Conservation (phyloP, 805 yeast species). For the Wickerhamomyces ciferrii region DNA sequence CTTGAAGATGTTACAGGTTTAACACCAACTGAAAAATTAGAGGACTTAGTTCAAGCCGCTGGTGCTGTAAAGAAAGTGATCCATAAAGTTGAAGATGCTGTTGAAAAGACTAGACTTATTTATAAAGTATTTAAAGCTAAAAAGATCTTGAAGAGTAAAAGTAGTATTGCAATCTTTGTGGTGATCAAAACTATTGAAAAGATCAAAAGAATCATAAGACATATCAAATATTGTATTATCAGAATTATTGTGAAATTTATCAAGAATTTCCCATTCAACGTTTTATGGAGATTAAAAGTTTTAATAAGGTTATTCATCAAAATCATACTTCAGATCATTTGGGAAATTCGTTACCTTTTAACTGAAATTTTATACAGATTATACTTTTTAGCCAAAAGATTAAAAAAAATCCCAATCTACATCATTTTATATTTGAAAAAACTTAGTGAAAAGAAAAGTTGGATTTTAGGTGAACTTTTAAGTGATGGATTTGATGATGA, state of each 20-base stretch:
- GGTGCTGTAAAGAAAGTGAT: not conserved
- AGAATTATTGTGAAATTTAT: not conserved
- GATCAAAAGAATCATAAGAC: not conserved
- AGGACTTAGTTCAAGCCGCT: constrained; percentile 1
- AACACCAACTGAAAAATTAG: not conserved
- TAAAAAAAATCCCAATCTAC: not conserved
- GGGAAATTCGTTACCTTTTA: constrained; percentile 1
- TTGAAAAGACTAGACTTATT: not conserved
- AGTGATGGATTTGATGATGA: not conserved
- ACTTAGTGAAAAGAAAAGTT: not conserved
- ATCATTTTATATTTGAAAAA: not conserved
- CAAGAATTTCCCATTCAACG: not conserved
- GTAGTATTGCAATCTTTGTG: not conserved
- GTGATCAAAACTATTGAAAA: constrained; percentile 1
- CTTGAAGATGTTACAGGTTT: not conserved
- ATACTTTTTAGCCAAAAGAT: not conserved
- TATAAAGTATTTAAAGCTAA: not conserved
- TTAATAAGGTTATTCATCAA: not conserved
- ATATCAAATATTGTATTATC: constrained; percentile 1
- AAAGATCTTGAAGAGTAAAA: not conserved
- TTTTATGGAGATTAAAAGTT: not conserved
- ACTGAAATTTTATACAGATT: not conserved
- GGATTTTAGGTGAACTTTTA: not conserved
- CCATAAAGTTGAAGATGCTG: not conserved
- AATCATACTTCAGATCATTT: not conserved